Evolutionary conservation across 139 green algal species (phyloP).

Genomic region (Chlamydomonas incerta): DNA sequence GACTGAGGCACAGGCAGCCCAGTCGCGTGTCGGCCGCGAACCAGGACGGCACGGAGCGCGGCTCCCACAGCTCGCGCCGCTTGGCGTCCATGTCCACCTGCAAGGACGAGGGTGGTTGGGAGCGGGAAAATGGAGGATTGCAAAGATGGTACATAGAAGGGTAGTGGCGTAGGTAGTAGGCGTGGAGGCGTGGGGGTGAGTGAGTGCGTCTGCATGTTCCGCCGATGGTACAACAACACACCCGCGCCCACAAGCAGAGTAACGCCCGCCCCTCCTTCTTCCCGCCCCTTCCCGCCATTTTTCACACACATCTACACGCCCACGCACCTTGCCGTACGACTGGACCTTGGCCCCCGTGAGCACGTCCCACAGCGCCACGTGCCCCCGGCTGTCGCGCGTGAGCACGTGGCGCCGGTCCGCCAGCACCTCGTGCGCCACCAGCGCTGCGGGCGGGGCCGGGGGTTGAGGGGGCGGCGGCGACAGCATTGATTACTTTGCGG

Average conservation of each 20-base stretch:
- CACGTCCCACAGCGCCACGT: constrained; percentile 82
- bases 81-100: constrained; percentile 65
- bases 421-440: constrained; percentile 55
- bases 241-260: too few relatives aligned
- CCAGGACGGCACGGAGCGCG: constrained; percentile 76
- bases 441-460: neutral
- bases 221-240: too few relatives aligned
- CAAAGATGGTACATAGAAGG: too few relatives aligned
- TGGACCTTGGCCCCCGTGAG: constrained; percentile 61
- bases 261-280: too few relatives aligned
- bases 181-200: too few relatives aligned
- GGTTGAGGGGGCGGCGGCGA: too few relatives aligned
- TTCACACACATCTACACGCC: too few relatives aligned
- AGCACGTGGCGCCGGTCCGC: constrained; percentile 77
- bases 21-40: constrained; percentile 82
- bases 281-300: too few relatives aligned
- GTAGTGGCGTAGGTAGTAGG: too few relatives aligned
- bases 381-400: constrained; percentile 69
- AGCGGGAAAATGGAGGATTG: too few relatives aligned
- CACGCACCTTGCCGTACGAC: constrained; percentile 53
- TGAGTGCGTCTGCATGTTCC: too few relatives aligned
- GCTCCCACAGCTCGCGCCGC: constrained; percentile 77
- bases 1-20: constrained; percentile 73
- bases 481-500: too few relatives aligned
- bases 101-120: neutral